These are phyloP conservation scores for Leccinum pellstonianum DNA, from an alignment of 768 basidiomycete species.

Conservation along the genomic window DNA sequence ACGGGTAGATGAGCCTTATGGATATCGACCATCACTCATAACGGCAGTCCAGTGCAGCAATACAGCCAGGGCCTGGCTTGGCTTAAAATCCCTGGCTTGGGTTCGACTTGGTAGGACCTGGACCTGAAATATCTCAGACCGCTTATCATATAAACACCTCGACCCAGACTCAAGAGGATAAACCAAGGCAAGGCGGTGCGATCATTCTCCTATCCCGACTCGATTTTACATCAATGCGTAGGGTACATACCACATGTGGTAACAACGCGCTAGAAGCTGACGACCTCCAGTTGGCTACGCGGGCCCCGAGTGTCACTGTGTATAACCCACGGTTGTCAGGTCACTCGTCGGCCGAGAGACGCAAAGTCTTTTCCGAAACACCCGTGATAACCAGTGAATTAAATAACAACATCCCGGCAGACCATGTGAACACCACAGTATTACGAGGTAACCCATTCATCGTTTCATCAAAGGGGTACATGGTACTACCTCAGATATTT, in stretches of 20 bases:
- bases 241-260: background rate
- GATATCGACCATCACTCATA: background rate
- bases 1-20: background rate
- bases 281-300: background rate
- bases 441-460: background rate
- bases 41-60: background rate
- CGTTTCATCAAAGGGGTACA: background rate
- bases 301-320: background rate
- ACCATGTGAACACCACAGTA: background rate
- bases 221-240: background rate
- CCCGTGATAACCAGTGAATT: background rate
- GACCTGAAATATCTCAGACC: background rate
- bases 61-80: background rate
- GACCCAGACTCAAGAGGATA: background rate
- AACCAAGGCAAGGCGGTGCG: background rate
- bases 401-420: background rate
- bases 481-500: background rate
- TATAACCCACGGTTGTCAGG: background rate
- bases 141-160: background rate
- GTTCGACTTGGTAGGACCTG: background rate
- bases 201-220: background rate
- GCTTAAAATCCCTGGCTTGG: background rate
- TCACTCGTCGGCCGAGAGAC: slow-evolving; percentile 13
- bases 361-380: slow-evolving; percentile 1
- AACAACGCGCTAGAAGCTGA: background rate